A percentile compares a stretch with the other conserved stretches of the same genome.
Conservation (phyloP, 164 flowering plant species). For the Cinnamomum micranthum region DNA sequence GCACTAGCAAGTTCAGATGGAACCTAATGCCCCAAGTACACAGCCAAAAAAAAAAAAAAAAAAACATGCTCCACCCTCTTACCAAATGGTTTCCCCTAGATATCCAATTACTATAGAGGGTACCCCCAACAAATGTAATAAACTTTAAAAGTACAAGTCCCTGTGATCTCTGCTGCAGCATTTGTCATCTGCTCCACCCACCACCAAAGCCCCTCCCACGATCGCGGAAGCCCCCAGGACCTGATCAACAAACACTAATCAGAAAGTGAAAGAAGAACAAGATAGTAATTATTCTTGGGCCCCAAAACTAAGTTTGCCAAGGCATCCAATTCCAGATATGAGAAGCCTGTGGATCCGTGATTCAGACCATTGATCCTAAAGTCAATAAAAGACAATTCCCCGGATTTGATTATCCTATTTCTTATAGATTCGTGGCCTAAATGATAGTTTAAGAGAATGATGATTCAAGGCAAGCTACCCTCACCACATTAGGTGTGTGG, state of each 20-base stretch:
- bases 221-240: constrained; percentile 66
- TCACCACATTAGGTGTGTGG: too few species aligned
- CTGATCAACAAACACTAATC: constrained; percentile 23
- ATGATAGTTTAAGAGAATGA: not conserved
- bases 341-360: not conserved
- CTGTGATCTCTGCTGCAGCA: not conserved
- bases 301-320: too few species aligned
- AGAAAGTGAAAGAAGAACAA: too few species aligned
- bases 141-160: too few species aligned
- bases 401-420: not conserved
- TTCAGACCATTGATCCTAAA: not conserved
- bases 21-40: not conserved
- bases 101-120: too few species aligned
- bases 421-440: not conserved
- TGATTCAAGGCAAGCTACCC: too few species aligned
- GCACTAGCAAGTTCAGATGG: not conserved
- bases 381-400: not conserved
- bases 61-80: not conserved
- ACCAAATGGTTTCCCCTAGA: not conserved
- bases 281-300: too few species aligned
- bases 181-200: constrained; percentile 43
- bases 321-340: not conserved
- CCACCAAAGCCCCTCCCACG: constrained; percentile 71
- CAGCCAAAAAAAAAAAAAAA: not conserved
- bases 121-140: too few species aligned